These are phyloP conservation scores for Gossypium ekmanianum DNA, from an alignment of 345 rosid genomes.

Conservation along the genomic window DNA sequence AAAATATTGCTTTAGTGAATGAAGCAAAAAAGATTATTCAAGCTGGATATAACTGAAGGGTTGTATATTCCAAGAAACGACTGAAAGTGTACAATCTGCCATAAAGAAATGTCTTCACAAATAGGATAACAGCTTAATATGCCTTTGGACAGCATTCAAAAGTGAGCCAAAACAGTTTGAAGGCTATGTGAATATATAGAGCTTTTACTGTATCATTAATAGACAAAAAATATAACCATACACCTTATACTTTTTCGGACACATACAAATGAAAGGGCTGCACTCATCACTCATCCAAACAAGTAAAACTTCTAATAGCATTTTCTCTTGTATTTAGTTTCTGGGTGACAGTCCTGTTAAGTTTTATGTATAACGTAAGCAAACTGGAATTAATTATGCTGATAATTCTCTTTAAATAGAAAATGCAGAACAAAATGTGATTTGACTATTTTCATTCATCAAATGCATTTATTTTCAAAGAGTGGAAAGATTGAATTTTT, in stretches of 20 bases:
- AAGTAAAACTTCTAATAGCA: not conserved
- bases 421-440: not conserved
- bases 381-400: not conserved
- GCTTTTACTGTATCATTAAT: not conserved
- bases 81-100: not conserved
- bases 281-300: not conserved
- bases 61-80: not conserved
- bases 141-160: not conserved
- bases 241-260: not conserved
- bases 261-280: not conserved
- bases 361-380: not conserved
- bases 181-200: not conserved
- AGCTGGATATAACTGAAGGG: not conserved
- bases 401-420: not conserved
- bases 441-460: slow-evolving; percentile 4
- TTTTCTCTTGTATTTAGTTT: not conserved
- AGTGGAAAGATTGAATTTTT: not conserved
- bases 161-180: not conserved
- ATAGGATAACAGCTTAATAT: not conserved
- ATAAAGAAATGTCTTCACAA: not conserved
- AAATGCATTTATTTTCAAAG: not conserved
- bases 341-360: not conserved
- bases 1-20: slow-evolving; percentile 3
- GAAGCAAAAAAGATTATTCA: not conserved
- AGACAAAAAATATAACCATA: not conserved